Evolutionary conservation across 441 rosid species (phyloP).

Genomic region (Mallotus japonicus): DNA sequence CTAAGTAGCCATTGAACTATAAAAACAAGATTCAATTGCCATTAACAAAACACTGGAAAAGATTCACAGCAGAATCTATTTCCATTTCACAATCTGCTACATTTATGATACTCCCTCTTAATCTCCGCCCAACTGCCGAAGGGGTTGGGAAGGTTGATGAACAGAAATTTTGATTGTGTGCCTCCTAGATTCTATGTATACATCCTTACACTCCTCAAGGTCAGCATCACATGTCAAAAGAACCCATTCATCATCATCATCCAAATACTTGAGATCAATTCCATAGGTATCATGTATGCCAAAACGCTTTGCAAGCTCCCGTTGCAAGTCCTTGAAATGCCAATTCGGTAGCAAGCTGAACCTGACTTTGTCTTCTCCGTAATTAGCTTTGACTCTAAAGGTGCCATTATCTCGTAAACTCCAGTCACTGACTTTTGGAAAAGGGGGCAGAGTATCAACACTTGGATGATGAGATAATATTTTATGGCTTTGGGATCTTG

Average conservation of each 20-base stretch:
- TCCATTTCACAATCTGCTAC: conserved; percentile 8
- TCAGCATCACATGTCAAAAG: conserved; percentile 90
- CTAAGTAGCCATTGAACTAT: conserved; percentile 8
- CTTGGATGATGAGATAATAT: conserved; percentile 41
- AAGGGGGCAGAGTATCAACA: conserved; percentile 37
- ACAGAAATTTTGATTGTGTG: conserved; percentile 60
- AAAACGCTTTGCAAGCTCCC: conserved; percentile 50
- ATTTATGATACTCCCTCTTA: background rate
- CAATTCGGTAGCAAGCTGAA: conserved; percentile 43
- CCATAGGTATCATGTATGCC: conserved; percentile 42
- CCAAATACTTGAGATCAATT: conserved; percentile 75
- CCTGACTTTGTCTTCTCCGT: conserved; percentile 40
- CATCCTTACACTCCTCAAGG: conserved; percentile 85
- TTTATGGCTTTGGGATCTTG: conserved; percentile 68
- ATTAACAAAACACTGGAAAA: conserved; percentile 1
- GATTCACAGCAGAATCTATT: conserved; percentile 22
- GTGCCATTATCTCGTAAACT: conserved; percentile 1
- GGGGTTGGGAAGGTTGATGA: conserved; percentile 40
- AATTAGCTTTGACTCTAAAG: conserved; percentile 34
- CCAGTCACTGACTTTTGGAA: conserved; percentile 28
- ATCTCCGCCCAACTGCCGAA: conserved; percentile 28
- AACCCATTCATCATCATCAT: conserved; percentile 89
- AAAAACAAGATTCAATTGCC: conserved; percentile 19
- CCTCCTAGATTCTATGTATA: conserved; percentile 46
- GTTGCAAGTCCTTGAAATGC: conserved; percentile 37